phyloP scores from a whole-genome alignment of 148 eudicot species.

The Beta vulgaris region DNA sequence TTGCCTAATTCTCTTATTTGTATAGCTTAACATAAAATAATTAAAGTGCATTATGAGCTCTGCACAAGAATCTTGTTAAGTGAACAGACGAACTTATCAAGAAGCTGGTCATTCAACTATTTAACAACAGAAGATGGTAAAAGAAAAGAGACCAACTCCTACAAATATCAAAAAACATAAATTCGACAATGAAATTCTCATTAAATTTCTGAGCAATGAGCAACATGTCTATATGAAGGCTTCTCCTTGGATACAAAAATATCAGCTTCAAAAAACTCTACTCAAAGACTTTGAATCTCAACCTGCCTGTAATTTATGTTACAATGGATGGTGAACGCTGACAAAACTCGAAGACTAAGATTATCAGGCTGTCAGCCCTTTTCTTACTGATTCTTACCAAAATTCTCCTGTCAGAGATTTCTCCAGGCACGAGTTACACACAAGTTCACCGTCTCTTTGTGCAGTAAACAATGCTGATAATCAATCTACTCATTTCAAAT shows the following conservation, averaged over 20 bases:
- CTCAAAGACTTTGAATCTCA: not conserved
- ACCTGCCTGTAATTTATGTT: conserved; percentile 5
- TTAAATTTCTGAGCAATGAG: not conserved
- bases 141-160: not conserved
- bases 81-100: too few species aligned
- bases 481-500: not conserved
- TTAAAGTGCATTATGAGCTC: too few species aligned
- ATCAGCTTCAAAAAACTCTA: not conserved
- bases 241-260: conserved; percentile 9
- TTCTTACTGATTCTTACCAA: not conserved
- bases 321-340: not conserved
- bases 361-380: not conserved
- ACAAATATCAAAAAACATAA: not conserved
- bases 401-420: not conserved
- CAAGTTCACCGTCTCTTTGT: not conserved
- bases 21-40: too few species aligned
- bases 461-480: not conserved
- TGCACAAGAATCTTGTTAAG: too few species aligned
- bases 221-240: conserved; percentile 4
- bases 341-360: conserved; percentile 4
- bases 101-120: too few species aligned
- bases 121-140: too few species aligned
- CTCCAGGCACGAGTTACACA: not conserved
- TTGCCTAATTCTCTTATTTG: too few species aligned
- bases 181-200: not conserved